Evolutionary conservation across 1,284 basidiomycete species (phyloP), one percentile per base, ranked within the genome.

Genomic region (Ganoderma lucidum): DNA sequence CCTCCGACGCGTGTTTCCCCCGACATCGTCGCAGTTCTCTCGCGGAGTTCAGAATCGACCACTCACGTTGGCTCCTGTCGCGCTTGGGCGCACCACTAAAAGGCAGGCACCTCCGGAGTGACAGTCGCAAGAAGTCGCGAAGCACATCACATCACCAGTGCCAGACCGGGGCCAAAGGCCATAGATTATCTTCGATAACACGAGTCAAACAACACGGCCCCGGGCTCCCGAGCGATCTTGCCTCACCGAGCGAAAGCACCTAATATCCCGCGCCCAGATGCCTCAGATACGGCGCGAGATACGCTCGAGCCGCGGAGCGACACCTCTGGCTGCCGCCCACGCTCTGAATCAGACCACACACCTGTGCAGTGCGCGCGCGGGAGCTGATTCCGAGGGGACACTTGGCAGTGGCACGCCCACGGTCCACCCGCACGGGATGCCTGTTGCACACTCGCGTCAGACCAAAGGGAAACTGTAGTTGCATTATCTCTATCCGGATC

Each of bases 151-250:
- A 66, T 67, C 51, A 55, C 12, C 39, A 10, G 2, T 41, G 39
- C 8, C 39, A 41, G 39, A 9, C 63, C 70, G 64, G 56, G 19
- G 28, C 23, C 28, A 12, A 4, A 37, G n/a, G 66, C 14, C 44
- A 61, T 59, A 71, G 75, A 75, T 76, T 71, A 74, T 76, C 74
- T 69, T 73, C 62, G 70, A 71, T 70, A 73, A 73, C 70, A 63
- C 60, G 68, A 68, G 70, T 72, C 73, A 70, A 58, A 58, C 64
- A 67, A 67, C 70, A 73, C 72, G 70, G 73, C 35, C 51, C 71
- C 73, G 71, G 61, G 68, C 67, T 64, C 66, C 73, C 72, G 72
- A 71, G 64, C 63, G 44, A 35, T 42, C 23, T 61, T n/a, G 44
- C 67, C 72, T 55, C 63, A 65, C 65, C 59, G 63, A 61, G 70